A percentile compares a stretch with the other conserved stretches of the same genome.
These are phyloP conservation scores for Mycena latifolia DNA, from an alignment of 768 basidiomycete genomes.

Conservation along the genomic window DNA sequence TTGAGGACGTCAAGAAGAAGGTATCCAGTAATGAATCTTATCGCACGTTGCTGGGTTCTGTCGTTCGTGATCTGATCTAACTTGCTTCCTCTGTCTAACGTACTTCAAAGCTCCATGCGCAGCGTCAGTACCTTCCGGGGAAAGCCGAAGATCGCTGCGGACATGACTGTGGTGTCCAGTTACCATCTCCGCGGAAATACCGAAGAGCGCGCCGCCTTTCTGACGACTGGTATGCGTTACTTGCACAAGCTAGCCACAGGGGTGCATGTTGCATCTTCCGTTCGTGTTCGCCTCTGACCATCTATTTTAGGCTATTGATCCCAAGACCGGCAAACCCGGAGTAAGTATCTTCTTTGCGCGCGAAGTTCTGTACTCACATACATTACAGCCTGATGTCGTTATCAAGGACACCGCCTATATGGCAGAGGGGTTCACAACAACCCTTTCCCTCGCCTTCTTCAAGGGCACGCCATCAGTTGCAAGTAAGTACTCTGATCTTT, in stretches of 20 bases:
- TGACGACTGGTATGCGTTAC: not conserved
- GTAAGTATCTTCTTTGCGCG: not conserved
- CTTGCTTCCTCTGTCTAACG: not conserved
- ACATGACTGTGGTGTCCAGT: not conserved
- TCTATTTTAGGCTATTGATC: not conserved
- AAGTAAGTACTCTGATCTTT: not conserved
- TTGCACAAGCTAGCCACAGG: not conserved
- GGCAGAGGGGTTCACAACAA: slow-evolving; percentile 30
- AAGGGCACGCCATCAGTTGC: not conserved
- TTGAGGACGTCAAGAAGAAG: not conserved
- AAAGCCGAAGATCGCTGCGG: not conserved
- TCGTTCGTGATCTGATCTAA: not conserved
- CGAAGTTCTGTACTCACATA: no score
- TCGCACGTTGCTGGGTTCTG: not conserved
- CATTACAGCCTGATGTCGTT: not conserved
- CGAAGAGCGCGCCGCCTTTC: not conserved
- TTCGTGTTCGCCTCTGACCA: not conserved
- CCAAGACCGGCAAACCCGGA: not conserved
- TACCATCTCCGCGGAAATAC: not conserved
- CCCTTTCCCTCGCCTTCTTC: no score
- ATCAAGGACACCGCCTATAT: not conserved
- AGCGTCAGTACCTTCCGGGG: not conserved
- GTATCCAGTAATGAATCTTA: not conserved
- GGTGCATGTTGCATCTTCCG: not conserved
- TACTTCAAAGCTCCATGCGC: not conserved